These are phyloP conservation scores for Backusella circina DNA, from an alignment of 192 early-diverging fungal species.

Conservation along the genomic window DNA sequence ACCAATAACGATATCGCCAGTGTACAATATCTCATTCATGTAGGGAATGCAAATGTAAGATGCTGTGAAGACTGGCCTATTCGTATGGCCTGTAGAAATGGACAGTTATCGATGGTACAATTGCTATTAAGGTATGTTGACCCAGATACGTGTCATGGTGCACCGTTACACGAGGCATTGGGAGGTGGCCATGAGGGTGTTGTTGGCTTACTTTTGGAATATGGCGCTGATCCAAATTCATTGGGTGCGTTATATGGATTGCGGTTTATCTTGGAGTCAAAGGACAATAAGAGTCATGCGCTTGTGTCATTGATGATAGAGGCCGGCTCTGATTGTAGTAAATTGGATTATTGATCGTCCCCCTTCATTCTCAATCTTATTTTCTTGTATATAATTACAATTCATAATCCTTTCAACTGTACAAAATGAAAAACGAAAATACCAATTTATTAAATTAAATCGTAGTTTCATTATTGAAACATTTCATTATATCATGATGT, in stretches of 20 bases:
- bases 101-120: background rate
- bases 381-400: background rate
- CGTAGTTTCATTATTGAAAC: background rate
- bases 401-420: background rate
- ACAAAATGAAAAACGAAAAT: background rate
- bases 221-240: conserved; percentile 8
- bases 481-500: too few relatives aligned
- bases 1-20: background rate
- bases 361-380: background rate
- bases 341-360: background rate
- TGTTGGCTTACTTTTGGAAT: background rate
- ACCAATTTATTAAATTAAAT: background rate
- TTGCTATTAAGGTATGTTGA: background rate
- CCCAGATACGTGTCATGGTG: background rate
- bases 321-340: background rate
- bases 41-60: conserved; percentile 2
- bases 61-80: conserved; percentile 11
- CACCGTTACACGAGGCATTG: conserved; percentile 12
- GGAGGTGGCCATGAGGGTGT: background rate
- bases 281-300: background rate
- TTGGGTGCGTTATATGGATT: background rate
- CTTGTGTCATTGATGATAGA: background rate
- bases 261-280: background rate
- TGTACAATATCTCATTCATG: background rate
- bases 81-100: background rate